Base-by-base conservation (phyloP, 2,329 filamentous ascomycete species). In the Fusarium poae region DNA sequence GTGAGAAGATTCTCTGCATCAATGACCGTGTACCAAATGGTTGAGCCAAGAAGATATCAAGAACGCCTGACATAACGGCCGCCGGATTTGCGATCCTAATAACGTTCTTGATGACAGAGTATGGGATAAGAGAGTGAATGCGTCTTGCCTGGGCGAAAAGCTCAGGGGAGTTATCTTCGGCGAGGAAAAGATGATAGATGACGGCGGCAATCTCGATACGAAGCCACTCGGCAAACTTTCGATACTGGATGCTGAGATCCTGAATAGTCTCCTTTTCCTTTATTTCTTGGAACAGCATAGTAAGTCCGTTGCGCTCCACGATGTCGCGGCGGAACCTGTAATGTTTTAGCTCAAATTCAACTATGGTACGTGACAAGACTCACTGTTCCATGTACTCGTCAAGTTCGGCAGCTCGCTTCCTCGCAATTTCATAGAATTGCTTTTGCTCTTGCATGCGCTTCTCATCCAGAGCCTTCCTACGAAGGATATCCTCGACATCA, bases 381-480 rank as follows among this genome's bases (percentile, higher is more conserved):
- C 80, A 93, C 90, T 97, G 81, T 80, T 99, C 96, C 96, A 99
- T 99, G 77, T 98, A 97, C 25, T 97, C 92, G 79, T 99, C 96
- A 51, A 99, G 85, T 75, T 98, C 96, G 7, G 92, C 91, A 3
- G 96, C 96, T 69, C 96, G 89, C 78, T 94, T 90, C 70, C 94
- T 86, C 11, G 96, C 96, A 76, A 99, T 94, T 77, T 99, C 95
- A 78, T 97, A 99, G 77, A 99, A 99, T 69, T 90, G 88, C 77
- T 90, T 92, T 78, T 99, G 96, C 79, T 99, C 96, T 75, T 97
- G 92, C 53, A 98, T 87, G 44, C 96, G 89, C 79, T 92, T 92
- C 77, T 92, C 90, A 74, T 99, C 96, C 79, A 97, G 89, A 15
- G 88, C 85, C 78, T 94, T 97, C 54, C 96, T 87, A 61, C 87